Percentiles rank a stretch among this genome's conserved stretches.
Evolutionary conservation across 169 alveolate species (phyloP).

Genomic region (Plasmodium cynomolgi): DNA sequence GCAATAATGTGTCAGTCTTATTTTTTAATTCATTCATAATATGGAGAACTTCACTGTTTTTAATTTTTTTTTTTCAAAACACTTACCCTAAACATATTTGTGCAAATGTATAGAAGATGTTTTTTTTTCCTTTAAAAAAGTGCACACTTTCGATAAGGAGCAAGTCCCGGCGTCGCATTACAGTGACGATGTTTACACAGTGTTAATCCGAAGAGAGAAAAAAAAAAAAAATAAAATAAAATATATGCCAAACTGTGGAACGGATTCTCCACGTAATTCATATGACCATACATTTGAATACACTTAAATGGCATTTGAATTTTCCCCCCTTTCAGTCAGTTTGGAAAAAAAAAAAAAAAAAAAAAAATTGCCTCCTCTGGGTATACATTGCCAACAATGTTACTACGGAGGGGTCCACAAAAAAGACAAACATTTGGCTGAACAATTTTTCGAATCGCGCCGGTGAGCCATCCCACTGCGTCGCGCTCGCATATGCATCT

Average conservation of each 20-base stretch:
- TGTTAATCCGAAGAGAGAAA: not conserved
- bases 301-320: not conserved
- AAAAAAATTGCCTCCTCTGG: not conserved
- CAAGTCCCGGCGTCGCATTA: not conserved
- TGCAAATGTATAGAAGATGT: slow-evolving; percentile 15
- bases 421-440: not conserved
- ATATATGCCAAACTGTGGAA: not conserved
- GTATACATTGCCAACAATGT: not conserved
- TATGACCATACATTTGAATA: not conserved
- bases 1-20: slow-evolving; percentile 4
- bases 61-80: slow-evolving; percentile 34
- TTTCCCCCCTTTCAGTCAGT: not conserved
- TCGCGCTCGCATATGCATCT: not conserved
- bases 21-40: slow-evolving; percentile 65
- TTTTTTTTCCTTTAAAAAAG: not conserved
- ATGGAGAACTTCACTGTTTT: slow-evolving; percentile 19
- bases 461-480: not conserved
- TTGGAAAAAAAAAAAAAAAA: not conserved
- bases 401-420: not conserved
- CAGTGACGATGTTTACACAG: not conserved
- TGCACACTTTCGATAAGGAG: not conserved
- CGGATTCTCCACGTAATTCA: not conserved
- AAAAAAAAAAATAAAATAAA: not conserved
- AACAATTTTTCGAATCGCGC: not conserved
- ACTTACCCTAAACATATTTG: slow-evolving; percentile 26